Conservation (phyloP, 1,284 basidiomycete genomes). For the Rhizopogon parksii region DNA sequence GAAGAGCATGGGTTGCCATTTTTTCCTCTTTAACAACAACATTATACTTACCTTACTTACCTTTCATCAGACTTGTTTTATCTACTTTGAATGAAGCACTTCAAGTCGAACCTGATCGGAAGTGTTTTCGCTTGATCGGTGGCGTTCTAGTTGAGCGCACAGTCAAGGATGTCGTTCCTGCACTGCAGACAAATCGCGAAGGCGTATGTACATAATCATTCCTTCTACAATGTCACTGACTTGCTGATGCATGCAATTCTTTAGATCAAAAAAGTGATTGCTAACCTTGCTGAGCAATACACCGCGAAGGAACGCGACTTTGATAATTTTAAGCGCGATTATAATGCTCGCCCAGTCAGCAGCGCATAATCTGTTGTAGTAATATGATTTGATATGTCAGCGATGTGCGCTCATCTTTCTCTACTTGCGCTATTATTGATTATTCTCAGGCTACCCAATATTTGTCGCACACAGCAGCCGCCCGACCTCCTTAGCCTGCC, state of each 20-base stretch:
- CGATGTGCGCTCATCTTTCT: background rate
- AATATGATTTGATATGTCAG: background rate
- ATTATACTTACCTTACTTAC: slow-evolving; percentile 8
- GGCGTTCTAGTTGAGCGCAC: slow-evolving; percentile 95
- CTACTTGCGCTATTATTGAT: background rate
- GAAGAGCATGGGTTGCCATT: slow-evolving; percentile 76
- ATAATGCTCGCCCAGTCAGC: slow-evolving; percentile 65
- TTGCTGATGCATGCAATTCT: slow-evolving; percentile 6
- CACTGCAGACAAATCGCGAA: slow-evolving; percentile 77
- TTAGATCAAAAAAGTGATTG: slow-evolving; percentile 76
- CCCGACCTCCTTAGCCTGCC: background rate
- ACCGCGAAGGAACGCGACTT: slow-evolving; percentile 84
- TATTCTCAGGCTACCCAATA: background rate
- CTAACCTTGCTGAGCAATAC: slow-evolving; percentile 76
- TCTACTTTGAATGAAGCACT: slow-evolving; percentile 78
- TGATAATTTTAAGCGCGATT: slow-evolving; percentile 75
- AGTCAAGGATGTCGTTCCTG: slow-evolving; percentile 91
- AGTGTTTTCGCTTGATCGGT: slow-evolving; percentile 95
- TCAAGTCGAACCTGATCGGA: slow-evolving; percentile 76
- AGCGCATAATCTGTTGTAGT: slow-evolving; percentile 20
- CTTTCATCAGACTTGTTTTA: slow-evolving; percentile 70
- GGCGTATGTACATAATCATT: slow-evolving; percentile 48
- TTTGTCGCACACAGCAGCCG: background rate
- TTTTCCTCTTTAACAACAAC: background rate
- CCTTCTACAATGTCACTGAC: background rate